These are phyloP conservation scores for Furcasterigmium furcatum DNA, from an alignment of 2,329 filamentous ascomycete genomes.

Conservation along the genomic window DNA sequence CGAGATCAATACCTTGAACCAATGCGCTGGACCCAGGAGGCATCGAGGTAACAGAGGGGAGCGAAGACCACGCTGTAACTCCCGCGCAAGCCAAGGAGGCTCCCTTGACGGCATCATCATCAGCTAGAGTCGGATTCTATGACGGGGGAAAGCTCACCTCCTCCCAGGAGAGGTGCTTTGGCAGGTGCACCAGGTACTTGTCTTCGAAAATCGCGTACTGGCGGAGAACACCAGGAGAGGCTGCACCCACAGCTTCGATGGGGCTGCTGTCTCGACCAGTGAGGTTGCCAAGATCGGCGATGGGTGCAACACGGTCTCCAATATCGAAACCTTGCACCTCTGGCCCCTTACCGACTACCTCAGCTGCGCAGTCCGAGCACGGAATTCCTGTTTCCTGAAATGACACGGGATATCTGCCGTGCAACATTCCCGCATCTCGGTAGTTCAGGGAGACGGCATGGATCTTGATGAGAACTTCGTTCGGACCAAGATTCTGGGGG, in stretches of 20 bases:
- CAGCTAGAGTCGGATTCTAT: neutral
- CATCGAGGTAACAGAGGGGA: too few relatives aligned
- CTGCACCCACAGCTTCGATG: conserved; percentile 9
- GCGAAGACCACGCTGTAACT: conserved; percentile 16
- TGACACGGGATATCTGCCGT: conserved; percentile 16
- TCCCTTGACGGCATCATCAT: conserved; percentile 6
- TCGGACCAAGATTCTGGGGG: conserved; percentile 1
- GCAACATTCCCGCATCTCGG: conserved; percentile 20
- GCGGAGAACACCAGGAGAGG: conserved; percentile 14
- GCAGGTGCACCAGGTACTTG: conserved; percentile 13
- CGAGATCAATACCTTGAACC: conserved; percentile 8
- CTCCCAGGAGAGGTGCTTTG: conserved; percentile 16
- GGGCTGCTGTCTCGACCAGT: conserved; percentile 4
- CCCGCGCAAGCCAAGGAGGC: conserved; percentile 16
- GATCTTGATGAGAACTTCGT: conserved; percentile 14
- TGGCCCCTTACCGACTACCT: conserved; percentile 17
- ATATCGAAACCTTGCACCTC: conserved; percentile 14
- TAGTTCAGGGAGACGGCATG: conserved; percentile 15
- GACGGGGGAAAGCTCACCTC: conserved; percentile 13
- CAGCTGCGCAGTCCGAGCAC: conserved; percentile 15
- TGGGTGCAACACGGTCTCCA: conserved; percentile 16
- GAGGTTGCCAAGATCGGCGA: conserved; percentile 10
- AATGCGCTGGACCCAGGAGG: too few relatives aligned
- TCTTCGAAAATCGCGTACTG: conserved; percentile 18
- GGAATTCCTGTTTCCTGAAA: conserved; percentile 12